Evolutionary conservation across 176 grass and related monocot species (phyloP).

Genomic region (Cocos nucifera): DNA sequence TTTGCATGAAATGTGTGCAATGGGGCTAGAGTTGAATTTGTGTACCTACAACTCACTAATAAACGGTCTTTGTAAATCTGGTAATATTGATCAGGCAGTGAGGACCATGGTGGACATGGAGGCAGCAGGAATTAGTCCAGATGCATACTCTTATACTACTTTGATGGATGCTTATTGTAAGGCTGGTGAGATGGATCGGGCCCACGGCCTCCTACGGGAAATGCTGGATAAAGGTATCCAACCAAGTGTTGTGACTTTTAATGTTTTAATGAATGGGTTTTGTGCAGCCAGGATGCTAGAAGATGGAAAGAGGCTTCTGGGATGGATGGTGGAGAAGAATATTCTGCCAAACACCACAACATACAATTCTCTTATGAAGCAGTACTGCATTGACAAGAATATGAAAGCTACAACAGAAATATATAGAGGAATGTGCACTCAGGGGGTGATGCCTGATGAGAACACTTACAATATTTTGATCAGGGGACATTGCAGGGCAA

Average conservation of each 20-base stretch:
- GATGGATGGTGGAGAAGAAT: conserved; percentile 81
- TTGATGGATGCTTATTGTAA: conserved; percentile 82
- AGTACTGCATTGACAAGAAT: conserved; percentile 63
- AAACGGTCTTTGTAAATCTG: conserved; percentile 86
- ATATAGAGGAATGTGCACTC: conserved; percentile 57
- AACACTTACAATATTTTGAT: conserved; percentile 95
- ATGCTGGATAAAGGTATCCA: conserved; percentile 92
- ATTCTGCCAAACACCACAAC: conserved; percentile 51
- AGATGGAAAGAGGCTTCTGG: conserved; percentile 62
- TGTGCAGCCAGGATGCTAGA: conserved; percentile 70
- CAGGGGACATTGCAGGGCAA: conserved; percentile 73
- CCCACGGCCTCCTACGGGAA: conserved; percentile 59
- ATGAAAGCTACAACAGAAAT: conserved; percentile 76
- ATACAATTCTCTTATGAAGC: conserved; percentile 88
- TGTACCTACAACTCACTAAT: conserved; percentile 86
- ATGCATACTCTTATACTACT: conserved; percentile 90
- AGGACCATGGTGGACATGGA: conserved; percentile 84
- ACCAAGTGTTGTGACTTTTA: conserved; percentile 82
- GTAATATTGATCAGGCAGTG: conserved; percentile 71
- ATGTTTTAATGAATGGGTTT: conserved; percentile 94
- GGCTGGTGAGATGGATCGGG: conserved; percentile 53
- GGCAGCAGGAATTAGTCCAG: conserved; percentile 38
- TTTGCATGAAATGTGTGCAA: conserved; percentile 71
- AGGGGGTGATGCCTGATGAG: conserved; percentile 45
- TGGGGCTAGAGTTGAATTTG: conserved; percentile 66